Evolutionary conservation across 2,329 filamentous ascomycete genomes (phyloP), one percentile per base, ranked within the genome.

Genomic region (Keithomyces neogunnii): DNA sequence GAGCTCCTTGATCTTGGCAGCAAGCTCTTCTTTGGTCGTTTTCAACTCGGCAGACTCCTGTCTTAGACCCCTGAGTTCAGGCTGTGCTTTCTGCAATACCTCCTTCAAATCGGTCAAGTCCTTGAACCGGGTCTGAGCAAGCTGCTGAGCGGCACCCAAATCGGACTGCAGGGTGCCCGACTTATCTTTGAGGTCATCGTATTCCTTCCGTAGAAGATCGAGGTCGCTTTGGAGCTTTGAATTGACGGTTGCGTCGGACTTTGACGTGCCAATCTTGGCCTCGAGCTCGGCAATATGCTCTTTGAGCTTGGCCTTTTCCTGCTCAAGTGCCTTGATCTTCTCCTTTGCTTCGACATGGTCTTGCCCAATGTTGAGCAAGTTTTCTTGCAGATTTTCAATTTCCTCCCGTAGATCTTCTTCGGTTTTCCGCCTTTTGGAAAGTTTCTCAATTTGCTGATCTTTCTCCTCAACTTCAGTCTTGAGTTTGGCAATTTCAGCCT

Each of bases 51-150:
- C 79, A 32, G 88, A 84, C 60, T 97, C 91, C 47, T 85, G 82
- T 6, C 89, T 82, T 26, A 97, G 75, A 44, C 74, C 84, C 64
- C 85, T 86, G 29, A 97, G 73, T 67, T 99, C 92, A 0, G 89
- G 87, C 62, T 96, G 91, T 1, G 87, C 80, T 65, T 93, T 95
- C 57, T 90, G 85, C 32, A 96, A 69, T 2, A 91, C 75, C 55
- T 92, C 87, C 26, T 85, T 80, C 45, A 96, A 73, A 31, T 95
- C 88, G 0, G 84, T 85, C 2, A 96, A 73, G 53, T 97, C 91
- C 66, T 90, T 95, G 73, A 90, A 97, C 32, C 93, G 80, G 13
- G 81, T 86, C 54, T 95, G 85, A 0, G 93, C 89, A 10, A 97
- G 78, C 67, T 95, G 84, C 64, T 96, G 85, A 0, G 91, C 86